Base-by-base conservation (phyloP, 2,329 filamentous ascomycete species). In the Microdochium trichocladiopsis region DNA sequence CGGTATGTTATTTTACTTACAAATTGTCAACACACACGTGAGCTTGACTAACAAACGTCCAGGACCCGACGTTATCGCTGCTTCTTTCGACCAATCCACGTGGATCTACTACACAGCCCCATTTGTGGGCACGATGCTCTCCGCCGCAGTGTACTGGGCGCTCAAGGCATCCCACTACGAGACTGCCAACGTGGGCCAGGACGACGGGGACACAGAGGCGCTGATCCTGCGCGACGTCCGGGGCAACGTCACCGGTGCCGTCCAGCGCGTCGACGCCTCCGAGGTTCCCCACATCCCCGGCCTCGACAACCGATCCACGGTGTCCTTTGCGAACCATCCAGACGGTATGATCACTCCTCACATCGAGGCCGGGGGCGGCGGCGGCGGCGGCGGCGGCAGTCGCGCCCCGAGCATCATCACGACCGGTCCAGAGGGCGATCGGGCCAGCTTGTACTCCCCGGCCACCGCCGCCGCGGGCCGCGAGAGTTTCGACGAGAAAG, bases 61-160 rank as follows among this genome's bases (percentile, higher is more conserved):
- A 45, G 41, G 41, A 16, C 41, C 41, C 6, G 41, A 45, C 21
- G 41, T 45, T 12, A n/a, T 25, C 47, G 47, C 47, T 23, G 47
- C 47, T n/a, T n/a, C 47, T 6, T 48, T 63, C 1, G 62, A 65
- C 4, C 55, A 50, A 1, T 78, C 79, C 58, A 63, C 67, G 51
- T 80, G 76, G 76, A 78, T 79, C 58, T 80, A 78, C 66, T 79
- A 76, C 72, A 57, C 82, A 11, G 79, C 78, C 0, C 79, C 80
- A 1, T 63, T 73, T 10, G 64, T 79, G 50, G 80, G 80, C 0
- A 59, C 74, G 1, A 50, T 76, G 5, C 61, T 82, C 14, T 77
- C 79, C 1, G 73, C 68, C n/a, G 66, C 55, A 8, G 69, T 79
- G 21, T 83, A 80, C 65, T 71, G 70, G 53, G 56, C 77, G 2